phyloP scores from a whole-genome alignment of 2,329 filamentous ascomycete genomes.

The Diaporthe destruens region DNA sequence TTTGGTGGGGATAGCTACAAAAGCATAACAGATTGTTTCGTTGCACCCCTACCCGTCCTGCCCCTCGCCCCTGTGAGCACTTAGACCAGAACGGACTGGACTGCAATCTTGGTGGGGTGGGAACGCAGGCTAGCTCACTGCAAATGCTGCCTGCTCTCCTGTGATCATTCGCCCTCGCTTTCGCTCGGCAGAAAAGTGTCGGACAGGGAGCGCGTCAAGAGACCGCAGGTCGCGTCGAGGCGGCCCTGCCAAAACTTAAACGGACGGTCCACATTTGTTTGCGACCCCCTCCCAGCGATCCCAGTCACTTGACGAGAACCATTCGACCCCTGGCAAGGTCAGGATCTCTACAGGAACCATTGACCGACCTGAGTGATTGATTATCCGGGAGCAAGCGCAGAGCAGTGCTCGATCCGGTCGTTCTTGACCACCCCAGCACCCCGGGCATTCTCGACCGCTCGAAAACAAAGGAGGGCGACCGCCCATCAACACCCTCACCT shows the following conservation, averaged over 20 bases:
- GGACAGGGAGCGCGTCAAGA: constrained; percentile 33
- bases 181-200: constrained; percentile 21
- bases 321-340: constrained; percentile 35
- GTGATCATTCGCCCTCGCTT: constrained; percentile 25
- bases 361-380: constrained; percentile 1
- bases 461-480: constrained; percentile 28
- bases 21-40: constrained; percentile 7
- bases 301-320: constrained; percentile 32
- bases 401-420: constrained; percentile 25
- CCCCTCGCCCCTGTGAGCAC: constrained; percentile 11
- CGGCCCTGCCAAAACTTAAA: constrained; percentile 26
- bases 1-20: not conserved
- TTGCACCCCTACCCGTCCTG: not conserved
- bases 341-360: constrained; percentile 33
- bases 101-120: constrained; percentile 33
- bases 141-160: constrained; percentile 11
- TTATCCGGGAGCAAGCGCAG: constrained; percentile 25
- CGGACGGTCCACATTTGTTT: constrained; percentile 34
- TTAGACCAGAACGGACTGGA: constrained; percentile 14
- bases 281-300: constrained; percentile 25
- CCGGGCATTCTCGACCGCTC: constrained; percentile 28
- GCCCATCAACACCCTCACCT: constrained; percentile 19
- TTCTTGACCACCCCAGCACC: constrained; percentile 21
- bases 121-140: not conserved
- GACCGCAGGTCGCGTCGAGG: constrained; percentile 35